phyloP scores from a whole-genome alignment of 2,329 filamentous ascomycete species.

The Xylariaceae sp. region DNA sequence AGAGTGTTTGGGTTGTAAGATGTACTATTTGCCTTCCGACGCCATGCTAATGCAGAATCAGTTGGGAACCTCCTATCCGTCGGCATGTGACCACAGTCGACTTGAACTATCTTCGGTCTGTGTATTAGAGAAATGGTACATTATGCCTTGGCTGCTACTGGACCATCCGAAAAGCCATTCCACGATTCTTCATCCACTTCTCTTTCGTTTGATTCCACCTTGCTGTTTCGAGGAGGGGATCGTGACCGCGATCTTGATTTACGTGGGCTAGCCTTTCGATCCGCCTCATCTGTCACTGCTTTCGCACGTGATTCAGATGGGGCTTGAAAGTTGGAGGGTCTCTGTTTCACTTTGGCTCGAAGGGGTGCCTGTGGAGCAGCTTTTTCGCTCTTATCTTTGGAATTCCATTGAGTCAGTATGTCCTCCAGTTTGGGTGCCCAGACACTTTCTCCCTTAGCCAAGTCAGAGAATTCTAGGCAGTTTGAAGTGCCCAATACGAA shows the following conservation, averaged over 20 bases:
- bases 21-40: too few species aligned
- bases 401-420: slow-evolving; percentile 44
- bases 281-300: not conserved
- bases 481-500: slow-evolving; percentile 69
- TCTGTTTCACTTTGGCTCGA: slow-evolving; percentile 14
- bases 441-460: slow-evolving; percentile 70
- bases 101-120: too few species aligned
- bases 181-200: slow-evolving; percentile 33
- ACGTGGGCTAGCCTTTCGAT: not conserved
- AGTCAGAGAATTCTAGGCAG: slow-evolving; percentile 73
- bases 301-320: not conserved
- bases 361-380: slow-evolving; percentile 7
- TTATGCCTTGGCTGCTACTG: slow-evolving; percentile 4
- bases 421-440: slow-evolving; percentile 73
- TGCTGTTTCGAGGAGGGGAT: slow-evolving; percentile 14
- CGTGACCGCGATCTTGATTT: not conserved
- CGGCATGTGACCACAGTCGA: too few species aligned
- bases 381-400: slow-evolving; percentile 10
- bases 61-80: too few species aligned
- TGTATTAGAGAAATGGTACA: not conserved
- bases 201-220: slow-evolving; percentile 10
- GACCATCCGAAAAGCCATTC: slow-evolving; percentile 38
- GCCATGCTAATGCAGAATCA: too few species aligned
- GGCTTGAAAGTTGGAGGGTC: not conserved
- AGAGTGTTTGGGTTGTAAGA: too few species aligned